A percentile compares a stretch with the other conserved stretches of the same genome.
phyloP scores from a whole-genome alignment of 2,329 filamentous ascomycete species.

The Fusarium sp. region DNA sequence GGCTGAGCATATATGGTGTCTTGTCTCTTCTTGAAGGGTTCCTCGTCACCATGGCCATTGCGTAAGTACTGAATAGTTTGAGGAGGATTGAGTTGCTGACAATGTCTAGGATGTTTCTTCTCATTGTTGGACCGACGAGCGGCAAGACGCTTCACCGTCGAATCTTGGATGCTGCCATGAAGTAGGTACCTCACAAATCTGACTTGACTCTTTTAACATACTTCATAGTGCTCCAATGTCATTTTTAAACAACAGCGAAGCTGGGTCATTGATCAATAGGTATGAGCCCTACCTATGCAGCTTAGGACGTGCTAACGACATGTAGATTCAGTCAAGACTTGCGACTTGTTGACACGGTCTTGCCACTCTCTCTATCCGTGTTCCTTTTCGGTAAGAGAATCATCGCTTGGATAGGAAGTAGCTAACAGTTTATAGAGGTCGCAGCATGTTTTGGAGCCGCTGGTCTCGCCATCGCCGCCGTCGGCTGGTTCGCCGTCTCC shows the following conservation, averaged over 20 bases:
- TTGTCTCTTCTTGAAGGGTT: constrained; percentile 42
- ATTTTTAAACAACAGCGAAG: constrained; percentile 45
- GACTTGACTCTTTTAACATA: no score
- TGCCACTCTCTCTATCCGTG: constrained; percentile 46
- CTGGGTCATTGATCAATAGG: constrained; percentile 47
- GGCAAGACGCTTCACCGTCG: constrained; percentile 42
- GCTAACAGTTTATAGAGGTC: constrained; percentile 37
- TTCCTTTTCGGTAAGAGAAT: constrained; percentile 44
- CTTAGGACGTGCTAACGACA: constrained; percentile 1
- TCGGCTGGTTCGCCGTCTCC: constrained; percentile 59
- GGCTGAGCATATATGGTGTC: constrained; percentile 46
- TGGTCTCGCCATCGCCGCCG: constrained; percentile 57
- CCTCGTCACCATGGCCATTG: constrained; percentile 44
- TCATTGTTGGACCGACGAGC: constrained; percentile 44
- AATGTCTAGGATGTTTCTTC: constrained; percentile 37
- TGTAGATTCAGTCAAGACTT: constrained; percentile 58
- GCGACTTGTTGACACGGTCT: constrained; percentile 54
- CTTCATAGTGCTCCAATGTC: constrained; percentile 42
- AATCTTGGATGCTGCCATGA: constrained; percentile 44
- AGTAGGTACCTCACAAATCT: constrained; percentile 8
- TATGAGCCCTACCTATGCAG: not conserved
- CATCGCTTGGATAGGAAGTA: fast-evolving
- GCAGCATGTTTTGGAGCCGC: constrained; percentile 57
- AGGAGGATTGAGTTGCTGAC: constrained; percentile 10
- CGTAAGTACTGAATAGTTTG: constrained; percentile 17